Evolutionary conservation across 2,329 filamentous ascomycete genomes (phyloP), one percentile per base, ranked within the genome.

Genomic region (Septoria linicola): DNA sequence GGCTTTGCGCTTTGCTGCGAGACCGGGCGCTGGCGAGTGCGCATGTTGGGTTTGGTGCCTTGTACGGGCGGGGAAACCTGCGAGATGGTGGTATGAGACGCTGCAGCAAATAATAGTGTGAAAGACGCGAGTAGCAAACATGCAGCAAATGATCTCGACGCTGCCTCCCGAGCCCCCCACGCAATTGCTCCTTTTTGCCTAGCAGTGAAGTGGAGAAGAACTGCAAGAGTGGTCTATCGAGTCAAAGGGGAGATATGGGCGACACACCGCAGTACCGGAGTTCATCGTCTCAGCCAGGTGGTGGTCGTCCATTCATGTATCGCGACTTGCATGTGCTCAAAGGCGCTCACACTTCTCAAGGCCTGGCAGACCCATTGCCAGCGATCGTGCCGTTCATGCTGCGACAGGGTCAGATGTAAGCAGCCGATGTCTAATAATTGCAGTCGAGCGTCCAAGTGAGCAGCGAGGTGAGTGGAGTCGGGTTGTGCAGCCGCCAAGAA

Each of bases 21-120:
- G 30, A 51, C 44, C 6, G 64, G 63, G 36, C 63, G 64, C 44
- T 49, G 57, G 51, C 62, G 58, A 42, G 60, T 34, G 53, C 62
- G 59, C 61, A 63, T 63, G 17, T 52, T 61, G 47, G 41, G 43
- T 44, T 37, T 45, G 48, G 16, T 17, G 36, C 36, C 37, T 34
- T 32, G 35, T 34, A 48, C 42, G 44, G 41, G 42, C 8, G 34
- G 44, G n/a, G 35, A 14, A 17, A 21, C 30, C 49, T 48, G 51
- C 34, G 48, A 21, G 41, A 42, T 46, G 40, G 39, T 34, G 40
- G 54, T 39, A 42, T 41, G 39, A 41, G 39, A 41, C 45, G 48
- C 32, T 50, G 45, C 30, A 49, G 27, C 21, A 46, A 21, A 41
- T 27, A 27, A 21, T 37, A 19, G 39, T 23, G n/a, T 8, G 23